Percentiles rank a stretch among this genome's conserved stretches.
phyloP scores from a whole-genome alignment of 148 eudicot genomes.

The Cornus florida region DNA sequence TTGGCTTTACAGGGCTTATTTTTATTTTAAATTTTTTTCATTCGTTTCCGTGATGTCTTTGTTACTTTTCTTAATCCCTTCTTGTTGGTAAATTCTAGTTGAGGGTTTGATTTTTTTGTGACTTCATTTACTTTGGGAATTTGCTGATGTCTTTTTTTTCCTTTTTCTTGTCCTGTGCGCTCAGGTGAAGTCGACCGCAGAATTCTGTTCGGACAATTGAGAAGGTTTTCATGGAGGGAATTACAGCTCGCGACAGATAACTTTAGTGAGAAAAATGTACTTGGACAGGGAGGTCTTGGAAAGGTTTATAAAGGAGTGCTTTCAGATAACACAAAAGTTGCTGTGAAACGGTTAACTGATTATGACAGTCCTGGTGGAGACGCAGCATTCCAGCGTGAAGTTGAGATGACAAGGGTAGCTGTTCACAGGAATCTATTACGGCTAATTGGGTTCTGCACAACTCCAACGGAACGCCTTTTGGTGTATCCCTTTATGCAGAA shows the following conservation, averaged over 20 bases:
- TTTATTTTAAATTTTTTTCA: background rate
- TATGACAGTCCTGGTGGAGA: slow-evolving; percentile 93
- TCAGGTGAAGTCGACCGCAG: slow-evolving; percentile 92
- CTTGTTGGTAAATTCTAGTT: background rate
- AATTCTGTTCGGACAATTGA: slow-evolving; percentile 91
- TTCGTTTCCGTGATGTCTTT: background rate
- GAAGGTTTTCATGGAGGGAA: slow-evolving; percentile 89
- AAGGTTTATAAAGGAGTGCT: slow-evolving; percentile 94
- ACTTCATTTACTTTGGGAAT: background rate
- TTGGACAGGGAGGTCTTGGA: slow-evolving; percentile 97
- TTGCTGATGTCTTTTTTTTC: background rate
- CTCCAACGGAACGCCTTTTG: slow-evolving; percentile 95
- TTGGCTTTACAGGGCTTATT: background rate
- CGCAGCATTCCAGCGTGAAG: slow-evolving; percentile 92
- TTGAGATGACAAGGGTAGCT: slow-evolving; percentile 99
- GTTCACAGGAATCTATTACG: slow-evolving; percentile 88
- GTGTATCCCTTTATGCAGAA: slow-evolving; percentile 98
- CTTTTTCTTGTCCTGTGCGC: slow-evolving; percentile 9
- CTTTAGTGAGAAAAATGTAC: slow-evolving; percentile 87
- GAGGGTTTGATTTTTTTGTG: background rate
- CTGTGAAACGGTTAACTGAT: slow-evolving; percentile 86
- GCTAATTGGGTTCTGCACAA: slow-evolving; percentile 91
- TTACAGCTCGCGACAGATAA: slow-evolving; percentile 89
- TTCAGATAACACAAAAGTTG: slow-evolving; percentile 75
- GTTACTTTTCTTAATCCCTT: background rate